Conservation (phyloP, 768 basidiomycete genomes). For the Termitomyces sp. region DNA sequence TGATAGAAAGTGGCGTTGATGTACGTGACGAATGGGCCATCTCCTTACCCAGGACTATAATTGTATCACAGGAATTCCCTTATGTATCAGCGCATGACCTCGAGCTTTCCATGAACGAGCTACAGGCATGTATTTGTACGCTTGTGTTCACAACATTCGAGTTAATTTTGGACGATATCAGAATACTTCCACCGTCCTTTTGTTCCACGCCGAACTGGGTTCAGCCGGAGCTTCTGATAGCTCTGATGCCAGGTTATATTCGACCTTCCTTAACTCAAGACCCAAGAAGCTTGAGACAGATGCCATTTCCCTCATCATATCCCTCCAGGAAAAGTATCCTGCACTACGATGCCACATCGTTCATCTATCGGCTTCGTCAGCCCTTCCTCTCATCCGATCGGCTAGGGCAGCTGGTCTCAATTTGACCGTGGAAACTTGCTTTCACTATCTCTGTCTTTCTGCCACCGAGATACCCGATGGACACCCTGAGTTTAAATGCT, state of each 20-base stretch:
- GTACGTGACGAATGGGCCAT: constrained; percentile 34
- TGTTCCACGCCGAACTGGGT: constrained; percentile 93
- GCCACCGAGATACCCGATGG: constrained; percentile 72
- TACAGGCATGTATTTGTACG: constrained; percentile 51
- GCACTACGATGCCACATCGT: constrained; percentile 87
- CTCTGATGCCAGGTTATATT: constrained; percentile 55
- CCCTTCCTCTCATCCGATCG: constrained; percentile 70
- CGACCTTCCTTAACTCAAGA: constrained; percentile 83
- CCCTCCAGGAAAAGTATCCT: constrained; percentile 60
- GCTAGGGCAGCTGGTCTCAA: constrained; percentile 64
- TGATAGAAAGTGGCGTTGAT: constrained; percentile 94
- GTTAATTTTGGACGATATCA: constrained; percentile 25
- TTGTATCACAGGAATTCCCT: constrained; percentile 81
- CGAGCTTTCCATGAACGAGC: constrained; percentile 60
- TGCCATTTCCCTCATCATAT: constrained; percentile 76
- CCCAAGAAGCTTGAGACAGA: constrained; percentile 76
- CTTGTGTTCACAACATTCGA: not conserved
- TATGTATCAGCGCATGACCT: constrained; percentile 74
- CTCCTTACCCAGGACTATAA: constrained; percentile 5
- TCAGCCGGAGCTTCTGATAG: constrained; percentile 11
- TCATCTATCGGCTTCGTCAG: constrained; percentile 85
- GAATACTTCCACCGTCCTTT: constrained; percentile 66
- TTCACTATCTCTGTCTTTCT: constrained; percentile 87
- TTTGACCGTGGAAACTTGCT: constrained; percentile 94
- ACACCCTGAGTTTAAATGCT: constrained; percentile 90